Conservation (phyloP, 106 monocot genomes). For the Dendrobium chrysotoxum region DNA sequence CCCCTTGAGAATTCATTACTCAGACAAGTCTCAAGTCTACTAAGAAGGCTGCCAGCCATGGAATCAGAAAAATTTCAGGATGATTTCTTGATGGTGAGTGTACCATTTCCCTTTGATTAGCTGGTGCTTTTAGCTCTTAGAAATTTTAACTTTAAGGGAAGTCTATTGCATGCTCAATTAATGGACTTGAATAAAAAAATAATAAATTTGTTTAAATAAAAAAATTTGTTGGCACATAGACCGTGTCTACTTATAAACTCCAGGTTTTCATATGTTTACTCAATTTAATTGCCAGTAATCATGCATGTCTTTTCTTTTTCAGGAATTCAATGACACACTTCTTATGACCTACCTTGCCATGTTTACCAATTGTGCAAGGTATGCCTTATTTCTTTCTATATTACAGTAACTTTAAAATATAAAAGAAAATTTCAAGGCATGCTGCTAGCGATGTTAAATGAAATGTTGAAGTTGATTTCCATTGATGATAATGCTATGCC, state of each 20-base stretch:
- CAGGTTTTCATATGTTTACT: background rate
- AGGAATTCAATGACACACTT: slow-evolving; percentile 97
- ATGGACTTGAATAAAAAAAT: too few relatives aligned
- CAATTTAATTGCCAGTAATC: background rate
- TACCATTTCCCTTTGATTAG: background rate
- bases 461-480: too few relatives aligned
- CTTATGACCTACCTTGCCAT: slow-evolving; percentile 92
- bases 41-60: slow-evolving; percentile 91
- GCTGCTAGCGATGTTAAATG: background rate
- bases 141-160: background rate
- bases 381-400: slow-evolving; percentile 11
- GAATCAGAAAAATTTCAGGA: slow-evolving; percentile 99
- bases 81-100: slow-evolving; percentile 88
- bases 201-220: too few relatives aligned
- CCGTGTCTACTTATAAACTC: background rate
- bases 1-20: slow-evolving; percentile 91
- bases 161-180: background rate
- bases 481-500: background rate
- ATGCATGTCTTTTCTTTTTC: slow-evolving; percentile 10
- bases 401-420: background rate
- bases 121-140: background rate
- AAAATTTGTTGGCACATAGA: background rate
- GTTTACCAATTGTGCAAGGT: slow-evolving; percentile 96
- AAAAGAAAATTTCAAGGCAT: background rate
- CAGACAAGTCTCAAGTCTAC: slow-evolving; percentile 93